Evolutionary conservation across 106 monocot species (phyloP), one percentile per base, ranked within the genome.

Genomic region (Dendrobium nobile): DNA sequence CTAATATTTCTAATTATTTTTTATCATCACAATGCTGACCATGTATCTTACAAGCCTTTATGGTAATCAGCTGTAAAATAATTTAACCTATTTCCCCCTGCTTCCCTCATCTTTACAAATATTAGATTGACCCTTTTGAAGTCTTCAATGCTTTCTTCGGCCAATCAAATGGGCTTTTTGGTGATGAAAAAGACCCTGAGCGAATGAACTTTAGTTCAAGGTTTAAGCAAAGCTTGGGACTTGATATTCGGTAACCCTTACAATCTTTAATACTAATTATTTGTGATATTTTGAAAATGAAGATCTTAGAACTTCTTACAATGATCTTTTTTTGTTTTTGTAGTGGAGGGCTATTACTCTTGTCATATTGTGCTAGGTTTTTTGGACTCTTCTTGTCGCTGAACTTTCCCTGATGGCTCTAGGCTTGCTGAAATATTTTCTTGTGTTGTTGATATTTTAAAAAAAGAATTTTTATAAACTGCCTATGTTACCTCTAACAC

Each of bases 81-180:
- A 44, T 73, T 41, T 75, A 19, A 26, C 48, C 15, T 76, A 2
- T 48, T 42, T 72, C 33, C 15, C 7, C 43, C 43, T 74, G 41
- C 43, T 76, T 0, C 22, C 41, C 16, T 59, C 13, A 22, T 88
- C 41, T 72, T 79, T 15, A 44, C 79, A 77, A 44, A 78, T 84
- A 56, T 47, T 77, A 99, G 99, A 80, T 99, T 44, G 91, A 99
- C 74, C 93, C 99, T 22, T 93, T 87, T 87, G 95, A 99, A 90
- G 91, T 90, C 45, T 99, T 99, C 72, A 88, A 86, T 86, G 81
- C 88, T 41, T 88, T 92, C 75, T 99, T 99, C 86, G 95, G 99
- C 67, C 87, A 87, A 4, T 88, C 91, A 40, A 86, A 55, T 89
- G 87, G 83, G 27, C 54, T 89, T 85, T 98, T 95, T 87, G 87